Conservation (phyloP, 2,329 filamentous ascomycete genomes). For the Botrytis fabae region DNA sequence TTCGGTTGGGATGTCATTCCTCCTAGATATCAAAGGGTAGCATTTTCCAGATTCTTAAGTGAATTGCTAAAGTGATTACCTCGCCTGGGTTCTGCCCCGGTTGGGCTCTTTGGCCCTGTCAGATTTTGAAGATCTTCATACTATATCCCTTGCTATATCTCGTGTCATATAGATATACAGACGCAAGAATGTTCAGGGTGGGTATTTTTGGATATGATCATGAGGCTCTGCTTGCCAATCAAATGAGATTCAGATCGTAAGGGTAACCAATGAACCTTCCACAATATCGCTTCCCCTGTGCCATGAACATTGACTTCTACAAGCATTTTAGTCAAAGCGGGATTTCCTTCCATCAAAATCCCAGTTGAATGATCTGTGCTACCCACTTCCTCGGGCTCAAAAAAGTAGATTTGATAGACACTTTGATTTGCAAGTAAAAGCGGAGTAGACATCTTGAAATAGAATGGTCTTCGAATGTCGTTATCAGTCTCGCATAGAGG, state of each 20-base stretch:
- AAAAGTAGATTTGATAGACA: slow-evolving; percentile 13
- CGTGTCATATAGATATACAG: slow-evolving; percentile 14
- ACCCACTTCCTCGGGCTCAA: slow-evolving; percentile 15
- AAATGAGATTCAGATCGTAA: slow-evolving; percentile 12
- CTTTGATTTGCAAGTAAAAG: slow-evolving; percentile 1
- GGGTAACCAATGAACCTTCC: not conserved
- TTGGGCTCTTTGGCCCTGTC: slow-evolving; percentile 14
- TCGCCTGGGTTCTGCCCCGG: slow-evolving; percentile 4
- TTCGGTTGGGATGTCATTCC: not conserved
- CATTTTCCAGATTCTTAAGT: not conserved
- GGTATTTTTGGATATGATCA: slow-evolving; percentile 19
- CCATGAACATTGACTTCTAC: not conserved
- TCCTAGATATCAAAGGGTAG: slow-evolving; percentile 7
- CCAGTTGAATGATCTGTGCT: slow-evolving; percentile 10
- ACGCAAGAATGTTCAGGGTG: not conserved
- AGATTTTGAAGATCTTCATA: slow-evolving; percentile 17
- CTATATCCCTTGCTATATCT: not conserved
- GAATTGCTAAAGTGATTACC: slow-evolving; percentile 13
- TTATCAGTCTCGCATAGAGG: slow-evolving; percentile 22
- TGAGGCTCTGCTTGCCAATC: slow-evolving; percentile 13
- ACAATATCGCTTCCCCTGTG: slow-evolving; percentile 7
- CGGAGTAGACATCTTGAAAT: slow-evolving; percentile 8
- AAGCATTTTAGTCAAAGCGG: slow-evolving; percentile 2
- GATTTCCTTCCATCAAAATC: not conserved
- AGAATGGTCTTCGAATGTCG: slow-evolving; percentile 21